These are phyloP conservation scores for Emydomyces testavorans DNA, from an alignment of 2,329 filamentous ascomycete species.

Conservation along the genomic window DNA sequence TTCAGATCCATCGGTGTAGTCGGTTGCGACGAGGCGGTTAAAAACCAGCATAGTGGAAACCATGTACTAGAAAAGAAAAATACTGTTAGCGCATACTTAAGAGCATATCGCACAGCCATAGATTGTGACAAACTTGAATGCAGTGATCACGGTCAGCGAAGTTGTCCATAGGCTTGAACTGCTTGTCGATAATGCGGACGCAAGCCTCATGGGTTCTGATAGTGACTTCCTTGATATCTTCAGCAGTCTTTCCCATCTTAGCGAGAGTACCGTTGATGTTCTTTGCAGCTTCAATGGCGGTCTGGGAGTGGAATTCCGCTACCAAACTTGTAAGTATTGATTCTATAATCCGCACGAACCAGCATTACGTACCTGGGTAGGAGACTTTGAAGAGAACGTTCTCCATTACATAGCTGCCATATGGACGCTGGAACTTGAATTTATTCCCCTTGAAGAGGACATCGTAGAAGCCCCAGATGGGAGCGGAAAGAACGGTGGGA, in stretches of 20 bases:
- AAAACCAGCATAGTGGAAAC: conserved; percentile 90
- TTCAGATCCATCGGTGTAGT: conserved; percentile 88
- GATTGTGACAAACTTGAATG: conserved; percentile 65
- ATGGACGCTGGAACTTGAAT: conserved; percentile 91
- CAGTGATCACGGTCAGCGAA: conserved; percentile 99
- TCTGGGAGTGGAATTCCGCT: conserved; percentile 98
- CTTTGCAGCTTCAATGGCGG: conserved; percentile 87
- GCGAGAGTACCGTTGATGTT: conserved; percentile 76
- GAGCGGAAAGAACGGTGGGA: conserved; percentile 83
- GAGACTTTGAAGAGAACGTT: conserved; percentile 99
- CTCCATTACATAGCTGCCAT: conserved; percentile 99
- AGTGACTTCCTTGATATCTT: conserved; percentile 83
- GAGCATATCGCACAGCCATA: no score
- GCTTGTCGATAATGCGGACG: conserved; percentile 98
- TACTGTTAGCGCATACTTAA: conserved; percentile 22
- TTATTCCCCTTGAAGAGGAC: conserved; percentile 92
- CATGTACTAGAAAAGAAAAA: conserved; percentile 58
- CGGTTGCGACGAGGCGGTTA: conserved; percentile 80
- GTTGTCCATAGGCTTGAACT: conserved; percentile 99
- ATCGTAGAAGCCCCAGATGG: conserved; percentile 97
- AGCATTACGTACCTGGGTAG: conserved; percentile 60
- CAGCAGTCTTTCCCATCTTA: conserved; percentile 74
- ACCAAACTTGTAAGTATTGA: conserved; percentile 18
- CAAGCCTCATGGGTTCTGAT: conserved; percentile 98
- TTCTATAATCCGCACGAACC: not conserved